phyloP scores from a whole-genome alignment of 2,329 filamentous ascomycete species.

The Pseudohalonectria lignicola region DNA sequence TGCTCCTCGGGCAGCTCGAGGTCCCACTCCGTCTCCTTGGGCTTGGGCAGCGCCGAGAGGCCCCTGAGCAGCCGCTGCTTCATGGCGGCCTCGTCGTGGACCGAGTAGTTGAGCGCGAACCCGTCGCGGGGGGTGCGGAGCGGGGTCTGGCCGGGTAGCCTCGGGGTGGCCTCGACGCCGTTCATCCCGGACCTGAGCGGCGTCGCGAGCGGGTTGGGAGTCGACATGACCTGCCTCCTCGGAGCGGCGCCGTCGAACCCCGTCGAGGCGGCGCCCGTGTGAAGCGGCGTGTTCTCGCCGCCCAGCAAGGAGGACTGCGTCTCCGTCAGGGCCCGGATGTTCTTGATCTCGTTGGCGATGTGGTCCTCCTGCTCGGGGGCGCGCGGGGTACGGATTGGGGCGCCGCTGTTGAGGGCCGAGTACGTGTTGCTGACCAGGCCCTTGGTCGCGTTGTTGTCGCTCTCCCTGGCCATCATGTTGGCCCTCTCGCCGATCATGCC shows the following conservation, averaged over 20 bases:
- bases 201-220: slow-evolving; percentile 90
- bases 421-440: slow-evolving; percentile 76
- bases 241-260: slow-evolving; percentile 81
- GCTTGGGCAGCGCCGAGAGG: slow-evolving; percentile 78
- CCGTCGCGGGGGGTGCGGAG: slow-evolving; percentile 81
- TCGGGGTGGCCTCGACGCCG: slow-evolving; percentile 57
- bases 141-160: slow-evolving; percentile 69
- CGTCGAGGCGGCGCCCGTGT: slow-evolving; percentile 71
- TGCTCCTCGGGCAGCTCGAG: slow-evolving; percentile 82
- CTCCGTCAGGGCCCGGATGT: slow-evolving; percentile 83
- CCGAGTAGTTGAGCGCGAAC: slow-evolving; percentile 72
- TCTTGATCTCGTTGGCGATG: slow-evolving; percentile 92
- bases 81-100: slow-evolving; percentile 52
- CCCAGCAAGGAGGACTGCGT: slow-evolving; percentile 90
- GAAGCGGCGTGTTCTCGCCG: slow-evolving; percentile 83
- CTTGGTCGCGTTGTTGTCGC: slow-evolving; percentile 75
- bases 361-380: slow-evolving; percentile 89
- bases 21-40: slow-evolving; percentile 90
- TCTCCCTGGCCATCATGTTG: slow-evolving; percentile 59
- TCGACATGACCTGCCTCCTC: slow-evolving; percentile 70
- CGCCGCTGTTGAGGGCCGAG: slow-evolving; percentile 64
- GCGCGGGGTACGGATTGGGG: slow-evolving; percentile 84
- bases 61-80: slow-evolving; percentile 59
- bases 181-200: slow-evolving; percentile 58
- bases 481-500: slow-evolving; percentile 86